Percentiles rank a stretch among this genome's conserved stretches.
phyloP scores from a whole-genome alignment of 306 rosid species.

The Prunus mongolica region DNA sequence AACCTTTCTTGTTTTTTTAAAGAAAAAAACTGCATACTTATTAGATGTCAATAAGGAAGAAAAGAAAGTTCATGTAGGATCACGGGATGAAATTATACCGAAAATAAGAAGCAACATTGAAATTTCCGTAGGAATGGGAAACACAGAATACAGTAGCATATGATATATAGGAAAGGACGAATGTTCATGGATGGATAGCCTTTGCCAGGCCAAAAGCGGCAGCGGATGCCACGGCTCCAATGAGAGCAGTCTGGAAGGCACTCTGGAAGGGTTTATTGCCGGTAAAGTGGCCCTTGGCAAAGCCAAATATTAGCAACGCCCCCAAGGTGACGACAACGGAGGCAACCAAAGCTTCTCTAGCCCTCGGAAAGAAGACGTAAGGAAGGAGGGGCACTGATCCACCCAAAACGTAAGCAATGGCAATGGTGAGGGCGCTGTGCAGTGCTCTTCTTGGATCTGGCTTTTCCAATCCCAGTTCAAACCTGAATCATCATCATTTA shows the following conservation, averaged over 20 bases:
- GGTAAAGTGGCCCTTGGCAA: slow-evolving; percentile 77
- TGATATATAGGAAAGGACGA: neutral
- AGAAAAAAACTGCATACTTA: neutral
- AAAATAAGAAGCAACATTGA: neutral
- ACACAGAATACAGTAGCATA: neutral
- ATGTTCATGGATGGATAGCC: slow-evolving; percentile 48
- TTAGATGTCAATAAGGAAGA: neutral
- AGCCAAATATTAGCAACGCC: slow-evolving; percentile 76
- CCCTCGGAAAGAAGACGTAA: slow-evolving; percentile 62
- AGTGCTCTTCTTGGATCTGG: slow-evolving; percentile 95
- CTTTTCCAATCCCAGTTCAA: slow-evolving; percentile 87
- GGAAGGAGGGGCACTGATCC: slow-evolving; percentile 77
- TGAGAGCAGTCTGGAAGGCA: slow-evolving; percentile 76
- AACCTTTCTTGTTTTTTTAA: no score
- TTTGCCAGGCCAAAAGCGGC: slow-evolving; percentile 83
- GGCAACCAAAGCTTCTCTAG: slow-evolving; percentile 51
- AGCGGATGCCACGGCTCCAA: slow-evolving; percentile 83
- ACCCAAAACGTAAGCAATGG: slow-evolving; percentile 72
- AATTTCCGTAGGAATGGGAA: neutral
- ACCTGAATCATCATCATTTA: slow-evolving; percentile 39
- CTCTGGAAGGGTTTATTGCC: slow-evolving; percentile 67
- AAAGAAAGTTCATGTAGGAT: neutral
- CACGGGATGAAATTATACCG: neutral
- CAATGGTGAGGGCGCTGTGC: slow-evolving; percentile 81
- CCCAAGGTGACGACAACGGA: slow-evolving; percentile 58